phyloP scores from a whole-genome alignment of 345 rosid species.

The Lenwebbia sp. region DNA sequence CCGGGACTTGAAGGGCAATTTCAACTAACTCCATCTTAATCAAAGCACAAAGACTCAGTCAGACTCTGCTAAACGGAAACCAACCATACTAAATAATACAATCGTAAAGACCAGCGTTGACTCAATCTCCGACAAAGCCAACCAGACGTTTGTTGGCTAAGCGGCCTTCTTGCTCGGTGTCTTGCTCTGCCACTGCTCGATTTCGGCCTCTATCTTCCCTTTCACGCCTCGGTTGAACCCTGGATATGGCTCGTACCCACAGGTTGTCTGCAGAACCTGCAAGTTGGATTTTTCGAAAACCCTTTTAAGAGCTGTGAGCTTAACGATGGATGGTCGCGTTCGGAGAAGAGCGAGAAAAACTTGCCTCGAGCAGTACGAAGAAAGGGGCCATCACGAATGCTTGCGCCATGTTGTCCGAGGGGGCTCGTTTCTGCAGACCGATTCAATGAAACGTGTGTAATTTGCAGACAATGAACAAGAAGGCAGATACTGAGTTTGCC shows the following conservation, averaged over 20 bases:
- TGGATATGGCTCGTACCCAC: background rate
- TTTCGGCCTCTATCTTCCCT: background rate
- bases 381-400: slow-evolving; percentile 1
- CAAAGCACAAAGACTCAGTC: background rate
- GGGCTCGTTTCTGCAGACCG: slow-evolving; percentile 5
- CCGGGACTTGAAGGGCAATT: background rate
- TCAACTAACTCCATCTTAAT: background rate
- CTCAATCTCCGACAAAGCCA: background rate
- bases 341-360: background rate
- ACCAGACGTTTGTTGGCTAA: background rate
- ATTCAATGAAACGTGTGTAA: background rate
- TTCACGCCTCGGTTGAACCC: slow-evolving; percentile 1
- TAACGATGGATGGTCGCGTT: background rate
- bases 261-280: slow-evolving; percentile 3
- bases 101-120: background rate
- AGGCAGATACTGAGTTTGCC: background rate
- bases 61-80: background rate
- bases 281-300: background rate
- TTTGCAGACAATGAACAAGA: background rate
- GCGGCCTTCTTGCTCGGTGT: background rate
- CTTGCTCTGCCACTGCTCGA: background rate
- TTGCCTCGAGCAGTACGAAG: slow-evolving; percentile 5
- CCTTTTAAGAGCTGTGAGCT: background rate
- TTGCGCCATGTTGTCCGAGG: background rate
- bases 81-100: background rate